These are phyloP conservation scores for Blastomyces silverae DNA, from an alignment of 2,329 filamentous ascomycete species.

Conservation along the genomic window DNA sequence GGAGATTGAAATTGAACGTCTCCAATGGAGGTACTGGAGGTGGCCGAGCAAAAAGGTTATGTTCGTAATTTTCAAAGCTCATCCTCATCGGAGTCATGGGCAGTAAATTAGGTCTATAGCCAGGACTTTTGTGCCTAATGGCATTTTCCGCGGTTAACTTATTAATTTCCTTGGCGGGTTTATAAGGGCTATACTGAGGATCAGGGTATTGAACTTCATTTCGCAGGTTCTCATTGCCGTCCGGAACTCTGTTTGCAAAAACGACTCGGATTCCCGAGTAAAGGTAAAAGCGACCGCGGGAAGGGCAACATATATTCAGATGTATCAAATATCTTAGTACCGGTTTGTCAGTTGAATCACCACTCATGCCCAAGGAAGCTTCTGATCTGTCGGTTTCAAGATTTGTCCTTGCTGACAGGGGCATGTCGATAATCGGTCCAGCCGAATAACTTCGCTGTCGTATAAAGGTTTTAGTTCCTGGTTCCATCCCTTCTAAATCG, in stretches of 20 bases:
- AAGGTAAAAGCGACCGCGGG: constrained; percentile 75
- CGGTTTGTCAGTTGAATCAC: constrained; percentile 48
- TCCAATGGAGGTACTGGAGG: constrained; percentile 4
- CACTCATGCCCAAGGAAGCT: constrained; percentile 45
- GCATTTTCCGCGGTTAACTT: constrained; percentile 55
- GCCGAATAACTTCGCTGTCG: constrained; percentile 88
- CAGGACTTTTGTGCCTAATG: constrained; percentile 52
- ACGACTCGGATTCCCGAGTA: constrained; percentile 91
- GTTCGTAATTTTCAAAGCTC: constrained; percentile 3
- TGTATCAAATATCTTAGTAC: constrained; percentile 86
- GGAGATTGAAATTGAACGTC: constrained; percentile 26
- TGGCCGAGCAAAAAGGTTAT: background rate
- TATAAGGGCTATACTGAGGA: constrained; percentile 79
- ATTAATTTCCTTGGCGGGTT: constrained; percentile 51
- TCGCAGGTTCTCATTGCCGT: constrained; percentile 83
- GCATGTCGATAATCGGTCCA: constrained; percentile 73
- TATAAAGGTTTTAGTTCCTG: constrained; percentile 91
- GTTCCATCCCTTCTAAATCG: constrained; percentile 83
- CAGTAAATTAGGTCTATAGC: constrained; percentile 32
- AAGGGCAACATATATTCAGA: constrained; percentile 82
- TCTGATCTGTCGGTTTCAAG: constrained; percentile 49
- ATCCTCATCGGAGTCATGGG: constrained; percentile 17
- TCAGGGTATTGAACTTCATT: constrained; percentile 89
- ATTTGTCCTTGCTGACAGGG: constrained; percentile 39
- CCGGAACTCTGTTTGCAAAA: constrained; percentile 92